Evolutionary conservation across 768 basidiomycete genomes (phyloP), one percentile per base, ranked within the genome.

Genomic region (Wakefieldia striispora): DNA sequence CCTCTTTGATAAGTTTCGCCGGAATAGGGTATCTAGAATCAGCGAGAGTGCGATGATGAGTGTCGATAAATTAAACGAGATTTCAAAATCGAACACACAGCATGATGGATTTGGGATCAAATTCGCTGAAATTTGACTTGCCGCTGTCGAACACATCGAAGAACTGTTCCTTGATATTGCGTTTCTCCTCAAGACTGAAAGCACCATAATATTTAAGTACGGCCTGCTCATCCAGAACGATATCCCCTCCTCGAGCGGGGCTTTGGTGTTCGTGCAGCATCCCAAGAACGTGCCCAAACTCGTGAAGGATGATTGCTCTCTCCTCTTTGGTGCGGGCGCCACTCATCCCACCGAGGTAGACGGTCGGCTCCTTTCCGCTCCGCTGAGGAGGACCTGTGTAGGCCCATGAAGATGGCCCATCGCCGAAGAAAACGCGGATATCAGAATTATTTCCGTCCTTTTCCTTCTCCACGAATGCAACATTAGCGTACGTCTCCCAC

Each of bases 271-370:
- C 56, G 26, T 58, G 54, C 23, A 55, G 13, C 13, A 55, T 31
- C 13, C 56, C 56, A n/a, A 58, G 45, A 14, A 38, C 47, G 27
- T 58, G 56, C 1, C 56, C 56, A 23, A 48, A 58, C 26, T 58
- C 54, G 40, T 58, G 56, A 12, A 58, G 44, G 17, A 58, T 52
- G 4, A 39, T 48, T 7, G 41, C 56, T 4, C 42, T 40, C 27
- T 58, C 50, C 20, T 20, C 20, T 1, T 2, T 19, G 19, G 37
- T 38, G 37, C 19, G 37, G 21, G 37, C 21, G 29, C 29, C 29
- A 12, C 8, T 12, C 29, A 29, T 29, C 11, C 29, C 29, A 4
- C 29, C 29, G 8, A 29, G 29, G 29, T 29, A 29, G 11, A 29
- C 29, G 12, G 29, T 29, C 3, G 29, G 29, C 10, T 29, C 11